phyloP scores from a whole-genome alignment of 176 grass and related monocot genomes.

The Avena sativa region DNA sequence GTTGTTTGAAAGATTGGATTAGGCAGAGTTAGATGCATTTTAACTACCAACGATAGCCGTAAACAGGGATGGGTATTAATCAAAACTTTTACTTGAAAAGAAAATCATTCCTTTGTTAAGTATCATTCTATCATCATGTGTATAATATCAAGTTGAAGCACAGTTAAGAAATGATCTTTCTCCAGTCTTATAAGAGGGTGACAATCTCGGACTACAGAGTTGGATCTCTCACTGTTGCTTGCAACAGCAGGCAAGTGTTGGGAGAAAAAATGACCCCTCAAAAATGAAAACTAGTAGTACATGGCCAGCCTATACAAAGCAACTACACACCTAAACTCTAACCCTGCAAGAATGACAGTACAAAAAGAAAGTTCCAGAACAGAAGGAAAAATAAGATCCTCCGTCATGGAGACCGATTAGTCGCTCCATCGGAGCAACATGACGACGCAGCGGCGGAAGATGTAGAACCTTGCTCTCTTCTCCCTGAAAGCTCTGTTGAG shows the following conservation, averaged over 20 bases:
- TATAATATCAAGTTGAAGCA: conserved; percentile 20
- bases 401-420: conserved; percentile 28
- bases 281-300: conserved; percentile 21
- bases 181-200: conserved; percentile 45
- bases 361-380: conserved; percentile 24
- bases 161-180: conserved; percentile 19
- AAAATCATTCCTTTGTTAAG: not conserved
- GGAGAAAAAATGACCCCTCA: conserved; percentile 38
- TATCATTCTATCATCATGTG: conserved; percentile 7
- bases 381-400: conserved; percentile 30
- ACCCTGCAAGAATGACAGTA: conserved; percentile 46
- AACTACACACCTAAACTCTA: conserved; percentile 49
- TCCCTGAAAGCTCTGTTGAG: conserved; percentile 68
- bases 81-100: not conserved
- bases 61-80: not conserved
- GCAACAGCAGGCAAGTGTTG: conserved; percentile 23
- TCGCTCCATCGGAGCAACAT: conserved; percentile 69
- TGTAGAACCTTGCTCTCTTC: conserved; percentile 66
- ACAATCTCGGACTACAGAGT: conserved; percentile 20
- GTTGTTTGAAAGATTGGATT: not conserved
- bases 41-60: not conserved
- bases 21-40: not conserved
- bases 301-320: conserved; percentile 48
- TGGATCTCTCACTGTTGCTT: conserved; percentile 40
- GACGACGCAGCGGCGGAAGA: conserved; percentile 57